Evolutionary conservation across 2,329 filamentous ascomycete genomes (phyloP), one percentile per base, ranked within the genome.

Genomic region (Chrysoporthe cubensis): DNA sequence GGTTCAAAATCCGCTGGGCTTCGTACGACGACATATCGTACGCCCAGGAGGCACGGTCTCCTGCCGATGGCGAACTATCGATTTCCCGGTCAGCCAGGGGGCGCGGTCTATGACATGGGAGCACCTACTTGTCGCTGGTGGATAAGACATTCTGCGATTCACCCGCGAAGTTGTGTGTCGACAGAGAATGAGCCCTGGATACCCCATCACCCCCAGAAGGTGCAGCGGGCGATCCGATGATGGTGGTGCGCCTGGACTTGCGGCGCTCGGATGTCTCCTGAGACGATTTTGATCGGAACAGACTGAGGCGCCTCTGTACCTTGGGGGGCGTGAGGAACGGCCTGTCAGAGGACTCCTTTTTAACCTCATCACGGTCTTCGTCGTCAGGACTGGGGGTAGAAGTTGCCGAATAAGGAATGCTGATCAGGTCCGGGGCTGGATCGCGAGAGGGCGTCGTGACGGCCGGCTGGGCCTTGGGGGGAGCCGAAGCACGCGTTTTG

Each of bases 11-110:
- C 7, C 80, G 78, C 69, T 80, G 78, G n/a, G 81, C 79, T 71
- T 82, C 81, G 72, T 84, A 84, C 37, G 81, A 82, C 40, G 75
- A 75, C 62, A 80, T 68, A 66, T 83, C 78, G 73, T 83, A 82
- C 66, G 80, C 80, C 71, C 79, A 79, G 5, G 81, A 82, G 5
- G 76, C 73, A 59, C 78, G 80, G 50, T 77, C 76, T 34, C 73
- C 73, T 44, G 76, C 74, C 52, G 73, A 65, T 34, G 77, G 74
- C 72, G 76, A 75, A 60, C 77, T 81, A 63, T 60, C 72, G 32
- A 66, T 66, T 71, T 11, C 9, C 34, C 16, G 26, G 26, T 62
- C 46, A 68, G 50, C 40, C 58, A 48, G 66, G 6, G 1, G 4
- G 2, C 1, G 32, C 26, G 40, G 34, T 59, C 8, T 1, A 43